Evolutionary conservation across 306 rosid genomes (phyloP).

Genomic region (Hylodesmum podocarpum): DNA sequence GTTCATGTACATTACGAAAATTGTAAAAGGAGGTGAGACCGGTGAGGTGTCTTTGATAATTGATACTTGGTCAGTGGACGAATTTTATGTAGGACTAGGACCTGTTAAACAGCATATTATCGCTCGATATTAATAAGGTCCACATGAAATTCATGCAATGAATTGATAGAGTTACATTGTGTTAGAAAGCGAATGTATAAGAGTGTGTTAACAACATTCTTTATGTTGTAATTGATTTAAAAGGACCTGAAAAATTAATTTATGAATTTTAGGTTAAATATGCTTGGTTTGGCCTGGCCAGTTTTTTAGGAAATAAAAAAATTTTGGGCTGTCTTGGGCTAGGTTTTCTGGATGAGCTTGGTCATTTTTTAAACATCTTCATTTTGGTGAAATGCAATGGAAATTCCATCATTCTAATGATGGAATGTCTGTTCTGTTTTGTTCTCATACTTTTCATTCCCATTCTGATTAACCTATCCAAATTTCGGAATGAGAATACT

Average conservation of each 20-base stretch:
- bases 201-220: background rate
- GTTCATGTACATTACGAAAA: background rate
- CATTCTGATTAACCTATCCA: background rate
- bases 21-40: background rate
- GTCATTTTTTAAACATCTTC: background rate
- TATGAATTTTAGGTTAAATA: background rate
- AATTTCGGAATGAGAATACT: background rate
- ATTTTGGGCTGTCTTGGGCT: background rate
- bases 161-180: too few species aligned
- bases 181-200: too few species aligned
- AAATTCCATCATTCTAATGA: background rate
- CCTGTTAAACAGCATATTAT: too few species aligned
- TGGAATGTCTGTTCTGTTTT: background rate
- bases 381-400: background rate
- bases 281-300: background rate
- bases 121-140: too few species aligned
- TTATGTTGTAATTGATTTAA: background rate
- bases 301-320: background rate
- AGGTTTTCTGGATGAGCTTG: background rate
- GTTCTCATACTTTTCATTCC: background rate
- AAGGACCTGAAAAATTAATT: background rate
- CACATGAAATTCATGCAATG: too few species aligned
- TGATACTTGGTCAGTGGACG: background rate
- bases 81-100: too few species aligned
- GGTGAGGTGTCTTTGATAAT: background rate